Evolutionary conservation across 106 monocot genomes (phyloP), one percentile per base, ranked within the genome.

Genomic region (Allium fistulosum): DNA sequence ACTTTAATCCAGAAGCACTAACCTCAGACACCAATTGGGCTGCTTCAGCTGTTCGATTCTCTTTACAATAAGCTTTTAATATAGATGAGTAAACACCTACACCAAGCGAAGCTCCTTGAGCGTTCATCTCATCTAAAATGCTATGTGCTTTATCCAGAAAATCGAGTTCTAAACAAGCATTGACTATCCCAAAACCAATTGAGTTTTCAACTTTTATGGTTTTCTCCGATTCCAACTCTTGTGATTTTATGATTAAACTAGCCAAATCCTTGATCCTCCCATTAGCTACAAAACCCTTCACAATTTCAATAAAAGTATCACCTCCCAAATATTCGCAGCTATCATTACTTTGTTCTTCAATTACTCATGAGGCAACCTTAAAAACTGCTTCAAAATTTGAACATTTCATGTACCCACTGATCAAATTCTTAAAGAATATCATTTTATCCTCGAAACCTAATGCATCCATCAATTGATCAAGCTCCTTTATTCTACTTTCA

Each of bases 121-220:
- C 78, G 75, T 83, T 75, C 92, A 97, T 97, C 71, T 97, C 96
- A 61, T 92, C 92, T 8, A 97, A 71, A 50, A 97, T 74, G 49
- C 70, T 82, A 51, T 97, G 88, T 47, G 96, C 96, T 55, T 84
- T 88, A 58, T 97, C 86, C 51, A 92, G 71, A 61, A 78, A 72
- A 6, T 84, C 92, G 15, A 88, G 66, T n/a, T 52, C 63, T 53
- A 97, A 73, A 77, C 96, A 97, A 0, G 96, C 88, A 77, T 79
- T 84, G 11, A 89, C 67, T 48, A 92, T 78, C 48, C 84, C 79
- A 55, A 84, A 88, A 11, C 96, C 96, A 58, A 83, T 72, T 2
- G 88, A 82, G 57, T 49, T 48, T 17, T 88, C 79, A 3, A 78
- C 46, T 9, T 11, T 63, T 15, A 28, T 8, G n/a, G 64, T 45